Base-by-base conservation (phyloP, 352 stramenopile species). In the Phytophthora crassamura region DNA sequence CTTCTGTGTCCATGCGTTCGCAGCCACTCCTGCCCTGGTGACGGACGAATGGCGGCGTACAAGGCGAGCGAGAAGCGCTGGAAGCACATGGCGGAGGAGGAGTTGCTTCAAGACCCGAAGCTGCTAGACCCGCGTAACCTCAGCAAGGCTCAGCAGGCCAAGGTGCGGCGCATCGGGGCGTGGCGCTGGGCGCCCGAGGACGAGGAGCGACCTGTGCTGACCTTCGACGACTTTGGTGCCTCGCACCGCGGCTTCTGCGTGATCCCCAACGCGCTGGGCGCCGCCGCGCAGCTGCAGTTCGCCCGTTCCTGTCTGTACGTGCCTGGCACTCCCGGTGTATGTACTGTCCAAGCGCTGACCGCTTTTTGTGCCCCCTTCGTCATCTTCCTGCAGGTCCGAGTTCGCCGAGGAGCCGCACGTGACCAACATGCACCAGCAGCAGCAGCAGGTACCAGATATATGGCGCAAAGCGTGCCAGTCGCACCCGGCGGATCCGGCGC, bases 61-160 rank as follows among this genome's bases (percentile, higher is more conserved):
- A 93, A 93, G 71, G 40, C 67, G 18, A 78, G 63, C 45, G 86
- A 94, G 71, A 94, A 94, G 82, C 83, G 82, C 36, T 94, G 84
- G 78, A 90, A 87, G 71, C 60, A 60, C 33, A 57, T 75, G 34
- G 71, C 57, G 1, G 49, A 64, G 4, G 61, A 54, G 16, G 59
- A 82, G 3, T 39, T 82, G 32, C 53, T 50, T 16, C 35, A 38
- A 0, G 74, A 89, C n/a, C 39, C 54, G 6, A 38, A 70, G 5
- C 38, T 92, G 14, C 38, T 92, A 7, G 76, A 92, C 48, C 58
- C 83, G 15, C 72, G 54, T 4, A 35, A 62, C 9, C 69, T 88
- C 32, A 59, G 48, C 32, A 40, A 59, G 4, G 57, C 76, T 34
- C 72, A 86, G 28, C 47, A 71, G 32, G 12, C 53, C 53, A 67